Conservation (phyloP, 495 filamentous ascomycete genomes). For the Hypoxylon crocopeplum region DNA sequence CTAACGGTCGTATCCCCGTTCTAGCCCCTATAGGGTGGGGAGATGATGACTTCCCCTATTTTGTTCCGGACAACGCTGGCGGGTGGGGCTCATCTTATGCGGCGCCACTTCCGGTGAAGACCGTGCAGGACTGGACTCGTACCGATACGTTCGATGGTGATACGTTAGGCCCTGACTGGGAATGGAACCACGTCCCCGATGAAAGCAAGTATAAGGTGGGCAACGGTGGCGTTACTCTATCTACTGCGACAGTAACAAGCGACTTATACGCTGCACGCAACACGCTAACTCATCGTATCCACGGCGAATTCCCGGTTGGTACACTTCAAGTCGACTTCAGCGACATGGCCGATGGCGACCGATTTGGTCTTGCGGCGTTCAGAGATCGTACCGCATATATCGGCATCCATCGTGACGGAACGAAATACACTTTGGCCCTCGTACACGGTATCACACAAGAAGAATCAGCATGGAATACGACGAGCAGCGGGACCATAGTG, state of each 20-base stretch:
- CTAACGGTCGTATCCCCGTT: conserved; percentile 63
- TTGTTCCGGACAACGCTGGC: conserved; percentile 46
- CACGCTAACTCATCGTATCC: conserved; percentile 62
- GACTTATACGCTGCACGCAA: conserved; percentile 62
- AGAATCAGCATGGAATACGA: conserved; percentile 50
- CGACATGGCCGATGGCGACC: conserved; percentile 58
- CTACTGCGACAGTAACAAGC: conserved; percentile 57
- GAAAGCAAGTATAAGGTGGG: conserved; percentile 36
- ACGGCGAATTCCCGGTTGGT: conserved; percentile 54
- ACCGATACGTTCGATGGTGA: conserved; percentile 53
- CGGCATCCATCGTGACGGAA: conserved; percentile 47
- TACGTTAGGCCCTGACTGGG: conserved; percentile 55
- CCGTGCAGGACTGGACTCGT: conserved; percentile 36
- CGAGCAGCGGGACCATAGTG: conserved; percentile 46
- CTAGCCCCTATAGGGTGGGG: conserved; percentile 60
- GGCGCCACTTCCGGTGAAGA: conserved; percentile 44
- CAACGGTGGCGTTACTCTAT: conserved; percentile 48
- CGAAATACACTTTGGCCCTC: conserved; percentile 31
- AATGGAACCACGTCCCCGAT: conserved; percentile 71
- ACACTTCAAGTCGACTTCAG: conserved; percentile 56
- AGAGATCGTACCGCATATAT: conserved; percentile 61
- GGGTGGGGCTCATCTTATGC: conserved; percentile 55
- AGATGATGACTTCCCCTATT: conserved; percentile 56
- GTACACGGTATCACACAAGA: conserved; percentile 28
- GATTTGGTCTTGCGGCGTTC: conserved; percentile 57